These are phyloP conservation scores for Trichosporon sp. DNA, from an alignment of 1,284 basidiomycete genomes.

Conservation along the genomic window DNA sequence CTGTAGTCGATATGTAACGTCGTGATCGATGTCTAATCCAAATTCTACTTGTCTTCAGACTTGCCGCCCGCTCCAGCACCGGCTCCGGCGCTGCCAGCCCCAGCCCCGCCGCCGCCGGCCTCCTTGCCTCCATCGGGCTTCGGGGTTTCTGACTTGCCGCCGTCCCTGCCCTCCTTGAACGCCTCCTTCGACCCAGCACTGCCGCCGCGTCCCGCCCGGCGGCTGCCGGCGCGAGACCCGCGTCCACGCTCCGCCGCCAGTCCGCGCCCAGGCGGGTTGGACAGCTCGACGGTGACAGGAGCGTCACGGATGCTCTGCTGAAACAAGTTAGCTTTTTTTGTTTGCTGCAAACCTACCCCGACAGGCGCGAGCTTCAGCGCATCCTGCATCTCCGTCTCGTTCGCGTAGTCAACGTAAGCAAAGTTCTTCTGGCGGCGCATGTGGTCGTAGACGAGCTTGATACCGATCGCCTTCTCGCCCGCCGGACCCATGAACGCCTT, in stretches of 20 bases:
- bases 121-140: slow-evolving; percentile 5
- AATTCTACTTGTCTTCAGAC: slow-evolving; percentile 6
- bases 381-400: slow-evolving; percentile 72
- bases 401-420: slow-evolving; percentile 80
- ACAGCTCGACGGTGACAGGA: slow-evolving; percentile 48
- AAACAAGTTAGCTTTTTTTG: not conserved
- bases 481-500: slow-evolving; percentile 62
- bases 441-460: slow-evolving; percentile 60
- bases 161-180: slow-evolving; percentile 12
- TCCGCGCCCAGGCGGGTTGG: slow-evolving; percentile 40
- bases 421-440: slow-evolving; percentile 43
- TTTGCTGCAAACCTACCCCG: slow-evolving; percentile 54
- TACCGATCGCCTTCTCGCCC: slow-evolving; percentile 34
- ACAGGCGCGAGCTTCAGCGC: slow-evolving; percentile 63
- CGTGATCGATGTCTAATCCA: slow-evolving; percentile 8
- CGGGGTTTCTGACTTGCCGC: slow-evolving; percentile 10
- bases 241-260: slow-evolving; percentile 32
- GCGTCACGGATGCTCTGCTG: slow-evolving; percentile 42
- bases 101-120: not conserved
- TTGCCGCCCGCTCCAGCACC: not conserved
- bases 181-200: slow-evolving; percentile 23
- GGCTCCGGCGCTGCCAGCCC: slow-evolving; percentile 11
- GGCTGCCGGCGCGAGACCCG: slow-evolving; percentile 50
- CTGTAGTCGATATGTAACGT: not conserved
- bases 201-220: slow-evolving; percentile 49